phyloP scores from a whole-genome alignment of 768 basidiomycete species.

The Phanerodontia chrysosporium region DNA sequence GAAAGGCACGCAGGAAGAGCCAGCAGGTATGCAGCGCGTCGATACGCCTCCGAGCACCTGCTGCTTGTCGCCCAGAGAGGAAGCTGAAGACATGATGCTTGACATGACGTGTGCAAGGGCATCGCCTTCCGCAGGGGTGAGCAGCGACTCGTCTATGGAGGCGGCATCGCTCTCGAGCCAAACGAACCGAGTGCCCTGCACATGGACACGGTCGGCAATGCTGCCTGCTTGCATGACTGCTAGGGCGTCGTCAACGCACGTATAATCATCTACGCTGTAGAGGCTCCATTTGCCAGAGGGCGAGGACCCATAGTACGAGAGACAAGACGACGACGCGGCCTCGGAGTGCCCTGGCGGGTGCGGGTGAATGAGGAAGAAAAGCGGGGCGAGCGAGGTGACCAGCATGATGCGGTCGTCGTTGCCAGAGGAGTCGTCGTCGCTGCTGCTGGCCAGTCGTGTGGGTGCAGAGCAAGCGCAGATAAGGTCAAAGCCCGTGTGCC shows the following conservation, averaged over 20 bases:
- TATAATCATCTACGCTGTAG: conserved; percentile 4
- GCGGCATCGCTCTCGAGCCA: conserved; percentile 11
- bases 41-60: too few relatives aligned
- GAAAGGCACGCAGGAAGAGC: not conserved
- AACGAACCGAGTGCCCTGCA: not conserved
- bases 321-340: not conserved
- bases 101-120: not conserved
- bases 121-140: not conserved
- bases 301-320: conserved; percentile 8
- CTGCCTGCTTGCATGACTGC: not conserved
- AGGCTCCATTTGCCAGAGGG: conserved; percentile 4
- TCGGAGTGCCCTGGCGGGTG: not conserved
- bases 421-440: not conserved
- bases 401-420: not conserved
- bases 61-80: not conserved
- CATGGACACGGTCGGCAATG: not conserved
- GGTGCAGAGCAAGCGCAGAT: not conserved
- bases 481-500: too few relatives aligned
- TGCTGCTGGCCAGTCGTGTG: not conserved
- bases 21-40: not conserved
- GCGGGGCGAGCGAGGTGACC: not conserved
- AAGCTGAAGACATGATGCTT: not conserved
- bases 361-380: not conserved
- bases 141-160: conserved; percentile 21
- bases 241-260: not conserved